Conservation (phyloP, 192 early-diverging fungal species). For the Mortierella hygrophila region DNA sequence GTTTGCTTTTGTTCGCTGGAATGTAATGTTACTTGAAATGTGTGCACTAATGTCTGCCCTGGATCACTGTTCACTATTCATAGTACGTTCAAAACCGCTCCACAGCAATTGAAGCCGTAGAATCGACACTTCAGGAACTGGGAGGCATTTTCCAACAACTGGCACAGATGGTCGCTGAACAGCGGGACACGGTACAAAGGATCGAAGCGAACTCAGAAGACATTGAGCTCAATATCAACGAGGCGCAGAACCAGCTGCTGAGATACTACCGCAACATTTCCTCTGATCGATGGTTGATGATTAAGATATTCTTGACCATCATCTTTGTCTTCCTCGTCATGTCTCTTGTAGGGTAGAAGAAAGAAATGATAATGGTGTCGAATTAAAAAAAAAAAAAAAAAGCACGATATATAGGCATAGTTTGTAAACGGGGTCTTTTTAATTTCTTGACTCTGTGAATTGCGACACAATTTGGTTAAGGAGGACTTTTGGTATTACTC, state of each 20-base stretch:
- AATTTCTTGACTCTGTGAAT: background rate
- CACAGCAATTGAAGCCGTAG: conserved; percentile 95
- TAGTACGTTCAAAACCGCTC: conserved; percentile 88
- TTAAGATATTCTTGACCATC: conserved; percentile 93
- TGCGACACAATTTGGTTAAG: background rate
- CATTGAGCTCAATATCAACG: conserved; percentile 90
- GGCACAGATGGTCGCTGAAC: conserved; percentile 87
- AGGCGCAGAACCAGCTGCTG: conserved; percentile 90
- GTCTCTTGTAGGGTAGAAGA: conserved; percentile 29
- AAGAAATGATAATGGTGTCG: background rate
- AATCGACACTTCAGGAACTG: conserved; percentile 96
- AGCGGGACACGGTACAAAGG: conserved; percentile 89
- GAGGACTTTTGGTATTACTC: background rate
- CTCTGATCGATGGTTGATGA: conserved; percentile 95
- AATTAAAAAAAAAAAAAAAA: background rate
- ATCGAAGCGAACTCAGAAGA: conserved; percentile 97
- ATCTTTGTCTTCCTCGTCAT: conserved; percentile 71
- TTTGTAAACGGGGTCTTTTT: background rate
- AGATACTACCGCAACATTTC: conserved; percentile 93
- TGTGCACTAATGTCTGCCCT: background rate
- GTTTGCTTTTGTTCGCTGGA: background rate
- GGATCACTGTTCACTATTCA: conserved; percentile 59
- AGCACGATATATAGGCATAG: background rate
- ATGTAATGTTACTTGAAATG: background rate
- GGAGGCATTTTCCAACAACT: conserved; percentile 93